Conservation (phyloP, 257 asterid genomes). For the Paulownia fortunei region DNA sequence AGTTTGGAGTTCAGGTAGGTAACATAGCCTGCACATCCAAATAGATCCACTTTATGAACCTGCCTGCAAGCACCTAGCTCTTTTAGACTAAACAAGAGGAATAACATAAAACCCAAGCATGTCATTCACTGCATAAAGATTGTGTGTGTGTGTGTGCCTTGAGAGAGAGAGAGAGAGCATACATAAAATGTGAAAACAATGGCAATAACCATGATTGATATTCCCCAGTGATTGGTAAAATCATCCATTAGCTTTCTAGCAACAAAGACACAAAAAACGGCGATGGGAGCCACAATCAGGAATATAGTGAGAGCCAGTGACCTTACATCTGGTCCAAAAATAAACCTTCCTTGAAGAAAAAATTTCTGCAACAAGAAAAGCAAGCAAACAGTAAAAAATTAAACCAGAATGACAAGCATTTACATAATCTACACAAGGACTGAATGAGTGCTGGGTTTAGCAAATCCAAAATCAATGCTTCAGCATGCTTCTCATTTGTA, state of each 20-base stretch:
- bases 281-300: conserved; percentile 84
- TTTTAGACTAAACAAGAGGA: background rate
- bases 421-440: background rate
- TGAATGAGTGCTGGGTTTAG: background rate
- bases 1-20: background rate
- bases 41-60: background rate
- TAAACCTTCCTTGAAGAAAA: conserved; percentile 84
- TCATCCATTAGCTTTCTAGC: conserved; percentile 84
- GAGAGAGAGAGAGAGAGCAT: conserved; percentile 41
- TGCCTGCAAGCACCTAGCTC: conserved; percentile 15
- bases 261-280: conserved; percentile 85
- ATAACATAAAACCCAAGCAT: background rate
- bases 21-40: background rate
- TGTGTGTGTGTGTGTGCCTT: background rate
- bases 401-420: background rate
- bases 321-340: conserved; percentile 96
- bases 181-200: conserved; percentile 77
- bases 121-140: background rate
- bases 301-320: conserved; percentile 81
- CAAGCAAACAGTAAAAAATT: conserved; percentile 25
- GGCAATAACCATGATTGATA: conserved; percentile 76
- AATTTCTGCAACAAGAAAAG: conserved; percentile 66
- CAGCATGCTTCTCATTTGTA: background rate
- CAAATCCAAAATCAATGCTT: conserved; percentile 5
- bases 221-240: conserved; percentile 69